A percentile compares a stretch with the other conserved stretches of the same genome.
Conservation (phyloP, 148 eudicot species). For the Talinum fruticosum region DNA sequence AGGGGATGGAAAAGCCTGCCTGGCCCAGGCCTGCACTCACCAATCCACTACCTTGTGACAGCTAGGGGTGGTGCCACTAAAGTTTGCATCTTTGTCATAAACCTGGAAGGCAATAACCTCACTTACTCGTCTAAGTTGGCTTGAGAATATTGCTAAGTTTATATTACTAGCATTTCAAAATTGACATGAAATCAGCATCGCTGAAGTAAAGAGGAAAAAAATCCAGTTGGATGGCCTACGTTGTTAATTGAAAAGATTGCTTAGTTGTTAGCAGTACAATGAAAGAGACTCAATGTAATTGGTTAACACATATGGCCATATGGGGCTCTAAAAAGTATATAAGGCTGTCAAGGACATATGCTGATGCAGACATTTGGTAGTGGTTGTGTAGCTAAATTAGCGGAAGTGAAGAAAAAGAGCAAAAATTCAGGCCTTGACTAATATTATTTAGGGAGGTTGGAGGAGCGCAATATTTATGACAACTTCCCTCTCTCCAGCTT, state of each 20-base stretch:
- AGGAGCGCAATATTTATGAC: neutral
- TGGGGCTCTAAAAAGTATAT: neutral
- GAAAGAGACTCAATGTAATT: neutral
- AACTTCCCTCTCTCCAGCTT: neutral
- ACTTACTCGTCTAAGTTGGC: neutral
- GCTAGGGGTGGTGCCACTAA: neutral
- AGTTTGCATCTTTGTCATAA: neutral
- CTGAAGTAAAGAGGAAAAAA: neutral
- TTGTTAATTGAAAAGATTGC: neutral
- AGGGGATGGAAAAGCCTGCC: neutral
- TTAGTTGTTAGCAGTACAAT: neutral
- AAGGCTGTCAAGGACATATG: neutral
- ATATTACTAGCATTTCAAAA: neutral
- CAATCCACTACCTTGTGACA: neutral
- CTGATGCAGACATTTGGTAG: neutral
- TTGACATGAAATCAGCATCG: neutral
- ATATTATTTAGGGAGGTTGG: neutral
- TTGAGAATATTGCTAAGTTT: neutral
- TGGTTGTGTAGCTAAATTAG: neutral
- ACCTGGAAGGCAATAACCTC: neutral
- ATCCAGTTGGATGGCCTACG: neutral
- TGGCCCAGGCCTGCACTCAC: neutral
- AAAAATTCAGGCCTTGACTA: neutral
- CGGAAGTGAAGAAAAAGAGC: neutral
- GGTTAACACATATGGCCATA: neutral